phyloP scores from a whole-genome alignment of 208 protist genomes.

The Crithidia thermophila region DNA sequence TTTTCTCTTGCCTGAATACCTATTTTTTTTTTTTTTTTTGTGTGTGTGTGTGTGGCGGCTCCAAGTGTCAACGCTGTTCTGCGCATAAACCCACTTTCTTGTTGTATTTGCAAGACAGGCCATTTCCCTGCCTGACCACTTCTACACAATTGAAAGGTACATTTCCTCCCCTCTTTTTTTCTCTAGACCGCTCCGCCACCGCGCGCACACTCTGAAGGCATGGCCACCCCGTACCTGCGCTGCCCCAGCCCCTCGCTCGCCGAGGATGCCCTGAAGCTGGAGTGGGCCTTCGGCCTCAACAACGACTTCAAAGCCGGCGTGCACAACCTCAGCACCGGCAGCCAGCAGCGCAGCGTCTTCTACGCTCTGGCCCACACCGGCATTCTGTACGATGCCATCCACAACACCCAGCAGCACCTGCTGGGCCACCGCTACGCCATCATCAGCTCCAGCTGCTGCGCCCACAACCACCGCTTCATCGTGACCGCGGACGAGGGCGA shows the following conservation, averaged over 20 bases:
- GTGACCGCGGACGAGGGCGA: constrained; percentile 92
- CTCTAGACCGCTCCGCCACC: not conserved
- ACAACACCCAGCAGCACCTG: constrained; percentile 89
- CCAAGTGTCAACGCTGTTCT: too few species aligned
- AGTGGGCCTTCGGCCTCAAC: constrained; percentile 93
- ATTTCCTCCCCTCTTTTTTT: not conserved
- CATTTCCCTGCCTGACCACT: not conserved
- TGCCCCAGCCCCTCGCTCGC: constrained; percentile 33
- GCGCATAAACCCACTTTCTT: too few species aligned
- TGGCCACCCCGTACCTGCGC: constrained; percentile 33
- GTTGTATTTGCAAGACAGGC: not conserved
- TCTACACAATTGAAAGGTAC: not conserved
- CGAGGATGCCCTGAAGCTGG: constrained; percentile 69
- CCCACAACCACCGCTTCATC: constrained; percentile 88
- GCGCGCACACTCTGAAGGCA: not conserved
- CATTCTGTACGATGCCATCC: constrained; percentile 91
- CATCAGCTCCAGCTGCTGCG: constrained; percentile 70
- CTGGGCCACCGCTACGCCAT: constrained; percentile 91
- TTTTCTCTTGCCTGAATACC: too few species aligned
- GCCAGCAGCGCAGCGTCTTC: constrained; percentile 82
- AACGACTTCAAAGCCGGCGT: constrained; percentile 86
- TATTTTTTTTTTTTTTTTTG: not conserved
- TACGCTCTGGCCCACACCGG: constrained; percentile 92
- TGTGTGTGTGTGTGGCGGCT: constrained; percentile 2
- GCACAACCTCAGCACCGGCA: constrained; percentile 81